Base-by-base conservation (phyloP, 257 asterid genomes). In the Marsdenia floribunda region DNA sequence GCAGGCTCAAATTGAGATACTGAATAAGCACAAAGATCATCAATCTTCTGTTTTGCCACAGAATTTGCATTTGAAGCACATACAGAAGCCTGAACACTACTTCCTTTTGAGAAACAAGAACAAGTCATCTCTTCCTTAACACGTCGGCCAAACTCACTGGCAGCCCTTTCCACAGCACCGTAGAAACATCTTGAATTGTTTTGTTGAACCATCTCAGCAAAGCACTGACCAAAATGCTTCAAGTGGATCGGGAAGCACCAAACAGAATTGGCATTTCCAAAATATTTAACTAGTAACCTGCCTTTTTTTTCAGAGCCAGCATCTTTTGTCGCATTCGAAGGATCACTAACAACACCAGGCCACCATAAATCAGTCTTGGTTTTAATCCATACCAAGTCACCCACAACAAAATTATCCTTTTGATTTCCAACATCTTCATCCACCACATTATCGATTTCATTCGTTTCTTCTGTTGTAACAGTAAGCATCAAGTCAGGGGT, bases 371-470 rank as follows among this genome's bases (percentile, higher is more conserved):
- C 82, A 35, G 87, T 75, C 77, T 82, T 84, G 75, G 91, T 87
- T 81, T 85, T 91, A 55, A 82, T 84, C 98, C 97, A 93, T 29
- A 91, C 96, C 59, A 91, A 73, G 77, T 87, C 96, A 74, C 96
- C 92, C 73, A 82, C 80, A 70, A 65, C 75, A 69, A 86, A 91
- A 14, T 64, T 52, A 73, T 68, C 64, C 69, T 83, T 82, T 52
- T 63, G 73, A 77, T 73, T 59, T 22, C 61, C 86, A 18, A 63
- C 73, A 58, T 35, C 42, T 38, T 74, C 58, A 40, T 7, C 79
- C 37, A 16, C 71, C n/a, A 49, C 68, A 63, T 61, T 29, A 19
- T 61, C 73, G 46, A 37, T 73, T 21, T 44, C 74, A 59, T 52
- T 46, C 33, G 47, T 83, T 29, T 58, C 78, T 50, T 78, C 70